A percentile compares a stretch with the other conserved stretches of the same genome.
Evolutionary conservation across 352 stramenopile species (phyloP).

Genomic region (Nothophytophthora sp.): DNA sequence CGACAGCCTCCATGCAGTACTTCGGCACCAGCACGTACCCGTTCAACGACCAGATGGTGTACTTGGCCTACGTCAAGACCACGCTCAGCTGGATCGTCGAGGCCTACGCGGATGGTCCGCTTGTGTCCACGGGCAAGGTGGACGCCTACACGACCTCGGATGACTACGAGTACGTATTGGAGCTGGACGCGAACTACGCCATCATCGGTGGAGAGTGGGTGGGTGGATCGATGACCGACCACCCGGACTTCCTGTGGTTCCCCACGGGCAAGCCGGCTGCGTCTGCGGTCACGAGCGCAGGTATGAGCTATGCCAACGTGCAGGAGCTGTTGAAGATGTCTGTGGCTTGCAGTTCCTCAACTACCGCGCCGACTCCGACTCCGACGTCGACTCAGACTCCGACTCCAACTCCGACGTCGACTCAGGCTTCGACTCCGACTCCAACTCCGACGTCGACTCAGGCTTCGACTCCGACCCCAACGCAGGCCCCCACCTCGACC

Average conservation of each 20-base stretch:
- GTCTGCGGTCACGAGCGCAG: constrained; percentile 23
- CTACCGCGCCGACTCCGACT: constrained; percentile 2
- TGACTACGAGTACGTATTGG: constrained; percentile 38
- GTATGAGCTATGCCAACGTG: constrained; percentile 35
- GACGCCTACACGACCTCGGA: constrained; percentile 29
- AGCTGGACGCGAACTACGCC: constrained; percentile 36
- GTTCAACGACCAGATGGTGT: constrained; percentile 43
- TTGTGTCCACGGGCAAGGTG: constrained; percentile 26
- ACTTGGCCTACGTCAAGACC: constrained; percentile 46
- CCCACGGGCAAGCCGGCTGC: constrained; percentile 25
- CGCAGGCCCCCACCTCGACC: no score
- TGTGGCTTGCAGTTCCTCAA: constrained; percentile 10
- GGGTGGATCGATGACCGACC: constrained; percentile 19
- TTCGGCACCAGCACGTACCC: constrained; percentile 39
- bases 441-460: no score
- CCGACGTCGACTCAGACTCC: no score
- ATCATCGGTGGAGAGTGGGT: constrained; percentile 48
- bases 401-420: no score
- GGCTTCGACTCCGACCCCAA: no score
- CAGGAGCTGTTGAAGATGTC: constrained; percentile 25
- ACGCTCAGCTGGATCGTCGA: constrained; percentile 52
- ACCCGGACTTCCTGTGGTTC: constrained; percentile 45
- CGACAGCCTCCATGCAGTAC: constrained; percentile 27
- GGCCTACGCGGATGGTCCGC: constrained; percentile 34
- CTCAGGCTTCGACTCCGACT: no score